Evolutionary conservation across 768 basidiomycete genomes (phyloP), one percentile per base, ranked within the genome.

Genomic region (Russula brevipes): DNA sequence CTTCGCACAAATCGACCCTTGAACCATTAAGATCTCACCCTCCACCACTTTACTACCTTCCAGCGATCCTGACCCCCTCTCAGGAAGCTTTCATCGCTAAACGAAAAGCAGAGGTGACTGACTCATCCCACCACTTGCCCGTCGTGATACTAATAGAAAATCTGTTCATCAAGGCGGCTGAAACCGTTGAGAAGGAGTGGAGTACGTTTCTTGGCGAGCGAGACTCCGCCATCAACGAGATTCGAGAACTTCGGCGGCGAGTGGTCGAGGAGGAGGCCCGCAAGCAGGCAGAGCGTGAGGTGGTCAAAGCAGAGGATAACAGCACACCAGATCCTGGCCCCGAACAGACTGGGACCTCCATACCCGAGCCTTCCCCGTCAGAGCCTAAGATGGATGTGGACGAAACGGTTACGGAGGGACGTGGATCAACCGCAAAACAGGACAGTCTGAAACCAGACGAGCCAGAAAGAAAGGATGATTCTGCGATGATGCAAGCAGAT

Each of bases 1-100:
- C 71, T 36, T 67, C 72, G 5, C 59, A 71, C 30, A 73, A 76
- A 52, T 75, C 72, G 14, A 78, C 86, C 49, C 75, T 78, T 6
- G 77, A 78, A 10, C 79, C 81, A 0, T 80, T 82, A 35, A 80
- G 87, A 58, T 77, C 85, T 42, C 87, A 91, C 63, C 89, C 88
- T 8, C 86, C 89, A 24, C 87, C 89, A 4, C 69, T 92, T 16
- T 91, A 86, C 69, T 93, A 90, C 69, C 82, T 90, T 53, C 90
- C 90, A 38, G 82, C 81, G 39, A 75, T 86, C 59, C 79, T 92
- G 24, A 82, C 83, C 0, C 79, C 87, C 24, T 79, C 81, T 17
- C 90, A 93, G 74, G 87, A 88, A 72, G 76, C 80, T 4, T 90
- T 90, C 67, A 69, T 92, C 11, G 72, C 73, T 53, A 79, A 77